Evolutionary conservation across 805 yeast species (phyloP).

Genomic region (Clavispora vitiphila): DNA sequence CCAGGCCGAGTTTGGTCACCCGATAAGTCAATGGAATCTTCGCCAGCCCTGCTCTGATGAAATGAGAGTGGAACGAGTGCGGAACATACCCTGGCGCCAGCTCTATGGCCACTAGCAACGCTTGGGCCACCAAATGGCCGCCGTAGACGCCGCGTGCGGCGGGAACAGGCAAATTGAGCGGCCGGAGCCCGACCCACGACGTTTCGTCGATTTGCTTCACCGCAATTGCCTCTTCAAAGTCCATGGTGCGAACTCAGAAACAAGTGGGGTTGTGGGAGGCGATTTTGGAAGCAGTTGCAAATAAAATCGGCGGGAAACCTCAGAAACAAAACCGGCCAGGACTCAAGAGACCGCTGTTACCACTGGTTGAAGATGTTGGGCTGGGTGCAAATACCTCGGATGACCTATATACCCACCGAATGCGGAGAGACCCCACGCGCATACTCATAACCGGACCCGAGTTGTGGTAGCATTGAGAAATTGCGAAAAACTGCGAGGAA

Average conservation of each 20-base stretch:
- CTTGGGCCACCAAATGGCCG: slow-evolving; percentile 63
- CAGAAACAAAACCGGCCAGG: not conserved
- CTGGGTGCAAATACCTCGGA: not conserved
- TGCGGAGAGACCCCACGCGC: not conserved
- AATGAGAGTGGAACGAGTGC: slow-evolving; percentile 58
- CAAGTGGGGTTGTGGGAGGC: too few species aligned
- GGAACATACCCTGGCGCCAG: slow-evolving; percentile 45
- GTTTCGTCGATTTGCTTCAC: slow-evolving; percentile 10
- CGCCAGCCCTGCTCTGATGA: slow-evolving; percentile 50
- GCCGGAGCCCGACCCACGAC: slow-evolving; percentile 29
- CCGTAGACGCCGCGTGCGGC: slow-evolving; percentile 68
- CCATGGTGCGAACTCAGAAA: too few species aligned
- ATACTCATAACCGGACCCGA: not conserved
- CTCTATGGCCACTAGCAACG: slow-evolving; percentile 54
- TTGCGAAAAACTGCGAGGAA: too few species aligned
- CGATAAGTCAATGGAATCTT: slow-evolving; percentile 44
- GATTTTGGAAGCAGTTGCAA: too few species aligned
- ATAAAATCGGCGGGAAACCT: too few species aligned
- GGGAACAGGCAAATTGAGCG: slow-evolving; percentile 29
- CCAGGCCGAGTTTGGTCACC: slow-evolving; percentile 52
- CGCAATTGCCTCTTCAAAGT: slow-evolving; percentile 13
- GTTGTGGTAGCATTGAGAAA: too few species aligned
- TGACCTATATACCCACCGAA: not conserved
- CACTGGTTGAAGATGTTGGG: too few species aligned
- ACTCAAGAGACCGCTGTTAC: too few species aligned